phyloP scores from a whole-genome alignment of 441 rosid species.

The Euphorbia corollata region DNA sequence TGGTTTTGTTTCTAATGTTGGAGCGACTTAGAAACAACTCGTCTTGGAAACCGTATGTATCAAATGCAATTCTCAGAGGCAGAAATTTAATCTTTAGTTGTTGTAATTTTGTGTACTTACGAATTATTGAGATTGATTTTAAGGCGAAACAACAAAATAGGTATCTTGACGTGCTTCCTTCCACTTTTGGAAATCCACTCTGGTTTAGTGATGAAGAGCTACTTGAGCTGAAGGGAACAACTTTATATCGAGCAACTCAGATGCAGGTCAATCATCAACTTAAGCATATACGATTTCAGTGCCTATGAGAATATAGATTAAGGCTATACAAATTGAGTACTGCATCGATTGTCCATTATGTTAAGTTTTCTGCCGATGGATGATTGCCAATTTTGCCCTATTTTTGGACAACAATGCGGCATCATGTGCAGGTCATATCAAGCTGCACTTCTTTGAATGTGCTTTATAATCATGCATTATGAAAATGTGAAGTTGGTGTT shows the following conservation, averaged over 20 bases:
- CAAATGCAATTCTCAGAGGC: background rate
- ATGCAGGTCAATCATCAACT: conserved; percentile 50
- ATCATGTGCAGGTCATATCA: background rate
- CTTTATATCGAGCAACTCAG: conserved; percentile 61
- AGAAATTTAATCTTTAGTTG: background rate
- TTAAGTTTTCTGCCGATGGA: no score
- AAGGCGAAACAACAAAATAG: conserved; percentile 28
- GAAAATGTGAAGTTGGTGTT: background rate
- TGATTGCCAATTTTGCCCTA: background rate
- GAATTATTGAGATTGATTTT: conserved; percentile 13
- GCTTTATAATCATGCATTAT: background rate
- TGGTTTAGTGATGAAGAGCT: conserved; percentile 85
- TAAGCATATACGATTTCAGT: background rate
- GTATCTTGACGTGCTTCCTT: conserved; percentile 88
- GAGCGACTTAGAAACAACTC: conserved; percentile 75
- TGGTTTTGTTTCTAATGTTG: conserved; percentile 66
- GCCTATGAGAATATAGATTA: background rate
- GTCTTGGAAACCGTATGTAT: conserved; percentile 83
- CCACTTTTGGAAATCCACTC: conserved; percentile 67
- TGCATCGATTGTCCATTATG: no score
- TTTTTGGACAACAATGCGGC: background rate
- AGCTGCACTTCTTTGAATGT: background rate
- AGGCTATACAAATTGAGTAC: background rate
- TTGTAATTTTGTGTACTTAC: background rate
- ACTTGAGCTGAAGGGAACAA: conserved; percentile 64